Evolutionary conservation across 1,284 basidiomycete genomes (phyloP).

Genomic region (Microbotryum intermedium): DNA sequence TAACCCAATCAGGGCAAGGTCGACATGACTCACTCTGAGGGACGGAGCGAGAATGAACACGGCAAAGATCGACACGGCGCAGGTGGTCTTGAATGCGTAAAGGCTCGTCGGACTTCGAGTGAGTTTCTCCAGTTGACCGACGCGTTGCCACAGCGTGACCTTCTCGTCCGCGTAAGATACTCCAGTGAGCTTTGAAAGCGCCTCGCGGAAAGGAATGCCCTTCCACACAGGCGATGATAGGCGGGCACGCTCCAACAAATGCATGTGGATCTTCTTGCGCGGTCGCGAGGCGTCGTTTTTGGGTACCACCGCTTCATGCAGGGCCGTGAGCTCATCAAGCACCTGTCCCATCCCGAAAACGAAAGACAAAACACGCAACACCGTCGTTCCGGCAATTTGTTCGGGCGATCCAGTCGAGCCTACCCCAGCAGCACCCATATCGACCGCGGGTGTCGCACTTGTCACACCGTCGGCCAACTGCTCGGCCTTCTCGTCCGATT

Average conservation of each 20-base stretch:
- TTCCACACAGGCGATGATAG: slow-evolving; percentile 6
- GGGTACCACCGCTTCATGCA: slow-evolving; percentile 31
- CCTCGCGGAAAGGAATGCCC: slow-evolving; percentile 35
- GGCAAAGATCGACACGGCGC: slow-evolving; percentile 32
- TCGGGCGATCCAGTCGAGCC: not conserved
- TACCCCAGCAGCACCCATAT: too few relatives aligned
- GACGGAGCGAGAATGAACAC: slow-evolving; percentile 31
- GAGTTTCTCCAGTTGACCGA: slow-evolving; percentile 32
- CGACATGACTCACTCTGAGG: not conserved
- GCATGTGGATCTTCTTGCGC: slow-evolving; percentile 35
- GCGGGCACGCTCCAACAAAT: slow-evolving; percentile 34
- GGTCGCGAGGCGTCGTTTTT: slow-evolving; percentile 2
- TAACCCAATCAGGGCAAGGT: not conserved
- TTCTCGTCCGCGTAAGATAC: slow-evolving; percentile 23
- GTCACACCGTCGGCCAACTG: not conserved
- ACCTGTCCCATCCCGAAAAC: slow-evolving; percentile 34
- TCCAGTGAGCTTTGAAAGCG: slow-evolving; percentile 35
- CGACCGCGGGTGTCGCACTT: not conserved
- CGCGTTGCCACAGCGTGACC: slow-evolving; percentile 29
- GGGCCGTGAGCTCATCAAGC: slow-evolving; percentile 29
- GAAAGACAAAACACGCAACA: slow-evolving; percentile 37
- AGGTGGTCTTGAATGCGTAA: slow-evolving; percentile 22
- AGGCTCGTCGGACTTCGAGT: slow-evolving; percentile 17
- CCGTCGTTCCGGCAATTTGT: slow-evolving; percentile 3
- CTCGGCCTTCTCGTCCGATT: not conserved